Conservation (phyloP, 169 alveolate genomes). For the Plasmodium chabaudi region DNA sequence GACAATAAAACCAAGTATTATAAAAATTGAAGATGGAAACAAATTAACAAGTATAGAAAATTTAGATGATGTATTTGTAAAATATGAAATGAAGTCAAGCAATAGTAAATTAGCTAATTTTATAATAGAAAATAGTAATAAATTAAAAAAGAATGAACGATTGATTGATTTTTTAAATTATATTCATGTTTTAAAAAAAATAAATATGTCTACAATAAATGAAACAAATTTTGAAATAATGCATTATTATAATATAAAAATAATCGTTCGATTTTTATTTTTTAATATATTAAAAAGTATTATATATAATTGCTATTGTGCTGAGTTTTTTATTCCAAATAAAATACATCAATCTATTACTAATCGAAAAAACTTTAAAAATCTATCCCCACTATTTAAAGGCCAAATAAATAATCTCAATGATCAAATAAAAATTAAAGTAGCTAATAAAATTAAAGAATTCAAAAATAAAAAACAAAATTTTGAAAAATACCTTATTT, state of each 20-base stretch:
- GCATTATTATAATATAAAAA: conserved; percentile 38
- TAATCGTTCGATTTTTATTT: conserved; percentile 64
- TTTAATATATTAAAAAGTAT: conserved; percentile 43
- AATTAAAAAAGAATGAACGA: background rate
- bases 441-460: conserved; percentile 56
- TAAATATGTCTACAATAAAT: conserved; percentile 59
- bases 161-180: conserved; percentile 5
- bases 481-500: conserved; percentile 34
- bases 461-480: conserved; percentile 37
- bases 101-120: background rate
- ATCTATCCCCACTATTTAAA: conserved; percentile 4
- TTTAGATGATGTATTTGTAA: background rate
- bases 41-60: no score
- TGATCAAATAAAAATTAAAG: conserved; percentile 20
- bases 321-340: conserved; percentile 29
- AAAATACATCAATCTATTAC: conserved; percentile 37
- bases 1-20: no score
- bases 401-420: background rate
- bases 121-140: conserved; percentile 12
- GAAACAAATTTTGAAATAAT: conserved; percentile 66
- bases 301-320: conserved; percentile 56
- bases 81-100: background rate
- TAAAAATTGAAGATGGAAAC: no score
- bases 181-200: conserved; percentile 48
- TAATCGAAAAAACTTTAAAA: conserved; percentile 9